Evolutionary conservation across 495 filamentous ascomycete species (phyloP).

Genomic region (Penicillium goetzii): DNA sequence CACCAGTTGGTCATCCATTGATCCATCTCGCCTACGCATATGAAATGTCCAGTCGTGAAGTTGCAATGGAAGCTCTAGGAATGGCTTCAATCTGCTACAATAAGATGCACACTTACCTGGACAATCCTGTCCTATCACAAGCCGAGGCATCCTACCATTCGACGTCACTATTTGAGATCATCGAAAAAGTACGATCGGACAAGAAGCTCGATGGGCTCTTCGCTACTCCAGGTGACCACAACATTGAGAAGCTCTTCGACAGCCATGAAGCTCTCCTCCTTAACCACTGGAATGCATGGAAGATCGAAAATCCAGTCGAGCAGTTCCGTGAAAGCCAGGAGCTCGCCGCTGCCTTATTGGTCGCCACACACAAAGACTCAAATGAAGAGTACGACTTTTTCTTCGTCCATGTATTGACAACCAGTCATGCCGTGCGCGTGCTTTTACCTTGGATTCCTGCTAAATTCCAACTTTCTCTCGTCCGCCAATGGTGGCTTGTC

Average conservation of each 20-base stretch:
- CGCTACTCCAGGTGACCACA: slow-evolving; percentile 57
- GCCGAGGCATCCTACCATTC: slow-evolving; percentile 49
- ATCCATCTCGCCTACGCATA: slow-evolving; percentile 90
- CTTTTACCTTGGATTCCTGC: slow-evolving; percentile 77
- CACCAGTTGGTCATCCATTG: slow-evolving; percentile 78
- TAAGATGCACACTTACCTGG: slow-evolving; percentile 76
- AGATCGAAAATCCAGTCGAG: slow-evolving; percentile 61
- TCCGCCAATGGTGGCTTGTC: slow-evolving; percentile 88
- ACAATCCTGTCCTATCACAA: slow-evolving; percentile 68
- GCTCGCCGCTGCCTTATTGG: slow-evolving; percentile 71
- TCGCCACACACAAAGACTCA: slow-evolving; percentile 55
- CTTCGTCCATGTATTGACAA: slow-evolving; percentile 76
- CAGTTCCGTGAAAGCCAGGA: slow-evolving; percentile 80
- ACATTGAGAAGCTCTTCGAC: slow-evolving; percentile 69
- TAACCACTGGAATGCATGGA: slow-evolving; percentile 89
- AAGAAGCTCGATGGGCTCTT: slow-evolving; percentile 60
- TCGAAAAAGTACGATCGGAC: slow-evolving; percentile 60
- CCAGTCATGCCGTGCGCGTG: slow-evolving; percentile 84
- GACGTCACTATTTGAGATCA: slow-evolving; percentile 65
- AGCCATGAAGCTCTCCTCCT: slow-evolving; percentile 70
- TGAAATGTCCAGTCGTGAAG: slow-evolving; percentile 75
- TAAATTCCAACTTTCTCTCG: slow-evolving; percentile 69
- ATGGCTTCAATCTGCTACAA: slow-evolving; percentile 72
- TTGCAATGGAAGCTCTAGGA: slow-evolving; percentile 82
- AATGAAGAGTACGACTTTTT: slow-evolving; percentile 76